phyloP scores from a whole-genome alignment of 163 green algal species.

The Chlamydomonas reinhardtii region DNA sequence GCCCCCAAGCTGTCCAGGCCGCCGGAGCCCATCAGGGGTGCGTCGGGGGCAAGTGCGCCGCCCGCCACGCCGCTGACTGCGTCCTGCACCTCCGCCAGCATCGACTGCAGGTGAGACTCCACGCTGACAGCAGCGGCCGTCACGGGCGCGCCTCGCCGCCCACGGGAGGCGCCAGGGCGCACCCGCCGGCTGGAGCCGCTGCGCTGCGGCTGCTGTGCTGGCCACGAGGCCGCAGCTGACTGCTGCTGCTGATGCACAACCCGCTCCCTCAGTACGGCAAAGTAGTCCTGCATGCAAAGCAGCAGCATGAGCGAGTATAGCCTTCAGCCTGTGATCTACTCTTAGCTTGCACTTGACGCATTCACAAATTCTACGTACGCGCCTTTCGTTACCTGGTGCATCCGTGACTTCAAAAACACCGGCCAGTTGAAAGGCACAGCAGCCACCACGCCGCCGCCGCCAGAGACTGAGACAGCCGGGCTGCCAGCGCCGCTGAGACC shows the following conservation, averaged over 20 bases:
- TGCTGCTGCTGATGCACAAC: not conserved
- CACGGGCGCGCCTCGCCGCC: too few species aligned
- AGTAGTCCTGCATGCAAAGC: too few species aligned
- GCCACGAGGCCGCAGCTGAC: not conserved
- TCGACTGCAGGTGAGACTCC: not conserved
- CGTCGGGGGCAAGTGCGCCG: constrained; percentile 58
- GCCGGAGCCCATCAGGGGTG: constrained; percentile 84
- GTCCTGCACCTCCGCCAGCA: constrained; percentile 29
- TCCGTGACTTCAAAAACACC: constrained; percentile 47
- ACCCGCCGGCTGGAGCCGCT: too few species aligned
- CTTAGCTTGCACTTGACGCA: too few species aligned
- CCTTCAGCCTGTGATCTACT: too few species aligned
- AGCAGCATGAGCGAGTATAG: too few species aligned
- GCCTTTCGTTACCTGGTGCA: too few species aligned
- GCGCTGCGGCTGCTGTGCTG: too few species aligned
- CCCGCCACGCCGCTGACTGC: constrained; percentile 65
- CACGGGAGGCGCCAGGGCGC: too few species aligned
- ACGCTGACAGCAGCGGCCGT: too few species aligned
- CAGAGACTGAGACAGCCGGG: not conserved
- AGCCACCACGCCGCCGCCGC: constrained; percentile 3
- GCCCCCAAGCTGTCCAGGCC: constrained; percentile 90
- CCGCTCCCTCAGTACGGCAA: not conserved
- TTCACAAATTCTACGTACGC: too few species aligned
- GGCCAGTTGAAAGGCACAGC: constrained; percentile 67
- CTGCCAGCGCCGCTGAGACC: too few species aligned